These are phyloP conservation scores for Jaltomata sinuosa DNA, from an alignment of 257 asterid genomes.

Conservation along the genomic window DNA sequence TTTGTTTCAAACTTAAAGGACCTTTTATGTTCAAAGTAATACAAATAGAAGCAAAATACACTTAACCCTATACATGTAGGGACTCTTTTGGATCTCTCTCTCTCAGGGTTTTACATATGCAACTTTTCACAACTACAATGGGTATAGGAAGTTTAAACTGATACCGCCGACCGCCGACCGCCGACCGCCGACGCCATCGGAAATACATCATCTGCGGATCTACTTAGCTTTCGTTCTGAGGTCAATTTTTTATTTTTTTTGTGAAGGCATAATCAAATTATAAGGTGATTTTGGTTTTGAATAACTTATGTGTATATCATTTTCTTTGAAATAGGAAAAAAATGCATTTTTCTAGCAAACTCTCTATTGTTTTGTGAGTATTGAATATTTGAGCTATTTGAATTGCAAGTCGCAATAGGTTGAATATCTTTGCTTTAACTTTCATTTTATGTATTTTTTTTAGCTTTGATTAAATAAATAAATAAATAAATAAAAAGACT, in stretches of 20 bases:
- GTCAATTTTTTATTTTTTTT: neutral
- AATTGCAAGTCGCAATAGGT: neutral
- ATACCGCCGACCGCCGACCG: neutral
- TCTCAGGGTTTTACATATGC: neutral
- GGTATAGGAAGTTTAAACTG: neutral
- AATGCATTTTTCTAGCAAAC: neutral
- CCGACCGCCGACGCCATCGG: neutral
- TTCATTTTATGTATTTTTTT: neutral
- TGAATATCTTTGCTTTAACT: neutral
- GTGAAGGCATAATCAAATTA: neutral
- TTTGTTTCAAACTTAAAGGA: neutral
- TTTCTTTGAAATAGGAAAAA: neutral
- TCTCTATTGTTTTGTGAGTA: neutral
- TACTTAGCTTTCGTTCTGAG: neutral
- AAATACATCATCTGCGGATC: neutral
- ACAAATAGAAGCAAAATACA: neutral
- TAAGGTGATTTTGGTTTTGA: neutral
- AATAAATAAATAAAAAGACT: neutral
- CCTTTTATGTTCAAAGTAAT: neutral
- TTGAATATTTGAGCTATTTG: neutral
- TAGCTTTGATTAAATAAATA: neutral
- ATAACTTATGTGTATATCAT: neutral
- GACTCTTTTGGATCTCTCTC: neutral
- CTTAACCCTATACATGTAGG: neutral
- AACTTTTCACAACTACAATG: neutral